These are phyloP conservation scores for Trypanosomatidae sp. DNA, from an alignment of 208 protist genomes.

Conservation along the genomic window DNA sequence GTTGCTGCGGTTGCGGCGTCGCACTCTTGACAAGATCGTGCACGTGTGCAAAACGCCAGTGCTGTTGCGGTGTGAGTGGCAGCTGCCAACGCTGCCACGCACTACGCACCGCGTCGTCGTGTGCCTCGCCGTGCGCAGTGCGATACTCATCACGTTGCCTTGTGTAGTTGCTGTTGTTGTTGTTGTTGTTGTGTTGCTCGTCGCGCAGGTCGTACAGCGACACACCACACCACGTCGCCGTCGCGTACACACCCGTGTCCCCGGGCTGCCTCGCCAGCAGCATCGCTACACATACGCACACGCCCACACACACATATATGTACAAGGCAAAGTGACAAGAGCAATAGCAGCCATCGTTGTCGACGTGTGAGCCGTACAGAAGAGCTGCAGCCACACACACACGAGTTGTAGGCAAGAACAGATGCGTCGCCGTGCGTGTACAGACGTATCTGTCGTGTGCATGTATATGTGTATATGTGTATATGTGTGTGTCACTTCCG, in stretches of 20 bases:
- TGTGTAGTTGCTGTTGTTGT: neutral
- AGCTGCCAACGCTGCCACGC: neutral
- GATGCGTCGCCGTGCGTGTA: too few relatives aligned
- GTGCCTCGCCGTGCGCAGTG: neutral
- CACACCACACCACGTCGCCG: slow-evolving; percentile 20
- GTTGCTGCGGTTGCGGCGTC: too few relatives aligned
- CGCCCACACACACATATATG: too few relatives aligned
- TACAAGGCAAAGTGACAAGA: neutral
- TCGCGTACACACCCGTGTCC: slow-evolving; percentile 49
- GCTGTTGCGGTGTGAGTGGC: too few relatives aligned
- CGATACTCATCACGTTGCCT: slow-evolving; percentile 4
- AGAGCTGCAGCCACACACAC: too few relatives aligned
- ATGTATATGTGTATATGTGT: too few relatives aligned
- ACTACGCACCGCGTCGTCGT: neutral
- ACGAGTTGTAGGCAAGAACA: too few relatives aligned
- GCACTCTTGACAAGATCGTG: too few relatives aligned
- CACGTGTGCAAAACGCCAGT: too few relatives aligned
- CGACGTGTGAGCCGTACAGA: neutral
- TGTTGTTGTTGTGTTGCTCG: neutral
- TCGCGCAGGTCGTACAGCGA: slow-evolving; percentile 24
- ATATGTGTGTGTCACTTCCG: too few relatives aligned
- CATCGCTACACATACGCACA: slow-evolving; percentile 21
- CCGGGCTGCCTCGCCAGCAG: slow-evolving; percentile 53
- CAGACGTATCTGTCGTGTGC: too few relatives aligned
- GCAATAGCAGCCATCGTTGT: neutral